Evolutionary conservation across 2,329 filamentous ascomycete species (phyloP), one percentile per base, ranked within the genome.

Genomic region (Ascochyta viciae-villosae): DNA sequence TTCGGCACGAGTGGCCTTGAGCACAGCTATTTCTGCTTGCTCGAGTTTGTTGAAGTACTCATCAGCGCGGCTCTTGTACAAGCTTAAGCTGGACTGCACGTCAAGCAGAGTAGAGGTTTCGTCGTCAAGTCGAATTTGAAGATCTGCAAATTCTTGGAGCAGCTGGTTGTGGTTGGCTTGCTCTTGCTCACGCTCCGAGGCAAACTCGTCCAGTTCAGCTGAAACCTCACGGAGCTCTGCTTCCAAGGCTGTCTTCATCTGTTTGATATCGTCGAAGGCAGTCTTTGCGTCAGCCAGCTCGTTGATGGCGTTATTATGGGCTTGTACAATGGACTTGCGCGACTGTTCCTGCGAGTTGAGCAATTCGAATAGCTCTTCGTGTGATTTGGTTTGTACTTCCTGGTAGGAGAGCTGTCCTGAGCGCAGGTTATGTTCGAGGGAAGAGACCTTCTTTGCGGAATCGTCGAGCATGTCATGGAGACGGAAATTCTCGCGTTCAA

Each of bases 11-110:
- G 85, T 89, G 15, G 94, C 94, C 75, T 97, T 97, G 61, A 99
- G 85, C 16, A 98, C 93, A 0, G 93, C 88, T 63, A 98, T 96
- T 75, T 99, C 94, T 15, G 95, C 95, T 73, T 98, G 94, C 76
- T 99, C 94, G 19, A 99, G 86, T 77, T 96, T 97, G 80, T 87
- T 90, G 78, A 97, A 99, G 77, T 99, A 98, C 73, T 98, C 94
- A 71, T 98, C 92, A 4, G 94, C 90, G 39, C 94, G 88, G 61
- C 86, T 87, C 83, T 96, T 97, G 82, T 98, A 99, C 59, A 97
- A 80, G 58, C 87, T 88, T 38, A 98, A 83, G 74, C 90, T 96
- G 3, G 92, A 89, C 7, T 87, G 87, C 40, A 96, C 87, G 74
- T 99, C 94, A 26, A 88, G 85, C 26, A 94, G 83, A 74, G 90